Evolutionary conservation across 495 filamentous ascomycete genomes (phyloP), one percentile per base, ranked within the genome.

Genomic region (Sporormia fimetaria): DNA sequence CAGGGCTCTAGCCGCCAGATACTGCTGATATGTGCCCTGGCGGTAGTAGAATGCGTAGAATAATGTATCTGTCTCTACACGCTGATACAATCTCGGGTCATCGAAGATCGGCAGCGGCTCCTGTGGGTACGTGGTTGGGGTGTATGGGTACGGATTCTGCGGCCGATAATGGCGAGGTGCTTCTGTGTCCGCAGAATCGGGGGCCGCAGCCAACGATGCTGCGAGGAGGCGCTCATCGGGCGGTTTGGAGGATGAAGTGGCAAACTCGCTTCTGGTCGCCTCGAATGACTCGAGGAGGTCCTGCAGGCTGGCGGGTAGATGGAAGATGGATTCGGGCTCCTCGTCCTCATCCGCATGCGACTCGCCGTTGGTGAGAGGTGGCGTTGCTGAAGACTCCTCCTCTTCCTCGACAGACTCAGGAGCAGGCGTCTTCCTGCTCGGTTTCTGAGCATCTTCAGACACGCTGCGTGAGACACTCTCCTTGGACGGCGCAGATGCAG

Each of bases 1-100:
- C 22, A 98, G 65, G 14, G 90, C 83, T 62, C 93, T 94, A 4
- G 92, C 90, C 0, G 90, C 84, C n/a, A 98, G 69, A 53, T 86
- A 95, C 57, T 98, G 90, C 56, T 95, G 87, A 57, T 94, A 90
- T 0, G 87, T 84, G 14, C 83, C 85, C 54, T 98, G 90, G 16
- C 87, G 82, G 66, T 98, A 98, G 67, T 98, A 98, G 63, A 98
- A 98, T 36, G 94, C 80, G 60, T 96, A 98, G 62, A 98, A 98
- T n/a, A 98, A 70, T 1, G 87, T 87, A 54, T 98, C 90, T 3
- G 87, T 83, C 48, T 98, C 90, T 34, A 96, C 87, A 22, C 82
- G 73, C 16, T 75, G 70, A 60, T 94, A 98, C 28, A 98, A 64
- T 9, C 78, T 69, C 3, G 85, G 83, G 57, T 98, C 87, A 44